These are phyloP conservation scores for Rhododendron kiyosumense DNA, from an alignment of 148 eudicot genomes.

Conservation along the genomic window DNA sequence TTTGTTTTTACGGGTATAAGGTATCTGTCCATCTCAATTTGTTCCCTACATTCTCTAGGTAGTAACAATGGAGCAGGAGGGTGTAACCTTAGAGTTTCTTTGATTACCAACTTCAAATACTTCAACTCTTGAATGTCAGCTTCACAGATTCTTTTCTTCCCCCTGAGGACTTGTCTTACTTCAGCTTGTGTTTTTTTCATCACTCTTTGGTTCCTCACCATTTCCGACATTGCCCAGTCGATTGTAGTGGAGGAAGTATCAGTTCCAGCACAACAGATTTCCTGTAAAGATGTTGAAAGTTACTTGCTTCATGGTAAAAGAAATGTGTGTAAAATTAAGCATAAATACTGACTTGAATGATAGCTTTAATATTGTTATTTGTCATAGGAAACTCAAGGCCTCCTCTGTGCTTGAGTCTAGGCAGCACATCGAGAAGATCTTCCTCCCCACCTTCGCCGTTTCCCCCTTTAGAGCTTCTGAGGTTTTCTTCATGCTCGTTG, in stretches of 20 bases:
- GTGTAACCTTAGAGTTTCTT: constrained; percentile 5
- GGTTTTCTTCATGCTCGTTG: neutral
- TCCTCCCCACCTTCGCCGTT: constrained; percentile 1
- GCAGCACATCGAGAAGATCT: constrained; percentile 11
- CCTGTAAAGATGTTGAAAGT: neutral
- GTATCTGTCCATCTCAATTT: neutral
- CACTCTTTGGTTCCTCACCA: constrained; percentile 2
- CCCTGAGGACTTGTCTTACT: neutral
- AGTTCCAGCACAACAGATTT: neutral
- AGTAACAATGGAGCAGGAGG: neutral
- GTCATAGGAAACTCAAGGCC: constrained; percentile 13
- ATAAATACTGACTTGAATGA: neutral
- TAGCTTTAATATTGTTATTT: constrained; percentile 9
- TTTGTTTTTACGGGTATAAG: neutral
- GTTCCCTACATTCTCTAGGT: constrained; percentile 5
- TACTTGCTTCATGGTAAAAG: neutral
- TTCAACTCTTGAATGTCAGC: neutral
- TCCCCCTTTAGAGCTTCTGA: neutral
- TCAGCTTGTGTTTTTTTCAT: constrained; percentile 1
- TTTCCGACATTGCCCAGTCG: constrained; percentile 9
- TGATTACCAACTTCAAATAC: neutral
- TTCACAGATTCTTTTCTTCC: neutral
- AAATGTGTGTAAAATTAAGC: neutral
- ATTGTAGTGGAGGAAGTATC: neutral
- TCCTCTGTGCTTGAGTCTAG: neutral